A percentile compares a stretch with the other conserved stretches of the same genome.
phyloP scores from a whole-genome alignment of 2,329 filamentous ascomycete genomes.

The Pleoardoris graminearum region DNA sequence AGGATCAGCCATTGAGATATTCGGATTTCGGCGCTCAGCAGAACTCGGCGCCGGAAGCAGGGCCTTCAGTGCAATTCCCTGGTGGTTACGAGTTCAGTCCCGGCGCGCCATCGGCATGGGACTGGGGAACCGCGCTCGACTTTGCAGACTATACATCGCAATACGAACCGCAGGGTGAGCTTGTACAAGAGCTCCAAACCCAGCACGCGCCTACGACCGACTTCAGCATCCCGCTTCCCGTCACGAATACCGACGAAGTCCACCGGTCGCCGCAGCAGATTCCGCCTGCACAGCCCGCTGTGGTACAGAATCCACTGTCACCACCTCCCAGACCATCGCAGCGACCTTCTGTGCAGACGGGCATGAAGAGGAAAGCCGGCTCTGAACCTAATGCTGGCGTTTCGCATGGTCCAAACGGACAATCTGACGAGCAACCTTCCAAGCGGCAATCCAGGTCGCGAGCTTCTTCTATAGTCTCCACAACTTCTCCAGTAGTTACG shows the following conservation, averaged over 20 bases:
- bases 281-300: constrained; percentile 15
- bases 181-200: constrained; percentile 43
- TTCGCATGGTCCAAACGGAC: constrained; percentile 25
- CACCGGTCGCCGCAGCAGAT: constrained; percentile 27
- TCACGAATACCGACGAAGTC: constrained; percentile 18
- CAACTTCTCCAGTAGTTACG: constrained; percentile 23
- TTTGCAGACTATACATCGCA: constrained; percentile 39
- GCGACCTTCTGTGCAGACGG: constrained; percentile 27
- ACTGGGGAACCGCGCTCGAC: constrained; percentile 45
- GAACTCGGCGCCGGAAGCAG: constrained; percentile 17
- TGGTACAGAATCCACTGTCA: constrained; percentile 32
- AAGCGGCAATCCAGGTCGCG: constrained; percentile 41
- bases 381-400: constrained; percentile 35
- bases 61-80: constrained; percentile 21
- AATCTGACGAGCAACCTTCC: constrained; percentile 24
- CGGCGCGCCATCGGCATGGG: constrained; percentile 38
- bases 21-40: constrained; percentile 24
- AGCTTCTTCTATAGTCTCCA: constrained; percentile 37
- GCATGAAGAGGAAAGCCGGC: constrained; percentile 44
- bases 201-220: constrained; percentile 37
- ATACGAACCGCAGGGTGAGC: constrained; percentile 53
- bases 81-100: constrained; percentile 26
- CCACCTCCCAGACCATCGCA: constrained; percentile 28
- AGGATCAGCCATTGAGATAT: constrained; percentile 25
- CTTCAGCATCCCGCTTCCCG: constrained; percentile 45